Evolutionary conservation across 345 rosid genomes (phyloP).

Genomic region (Citrus hindsii): DNA sequence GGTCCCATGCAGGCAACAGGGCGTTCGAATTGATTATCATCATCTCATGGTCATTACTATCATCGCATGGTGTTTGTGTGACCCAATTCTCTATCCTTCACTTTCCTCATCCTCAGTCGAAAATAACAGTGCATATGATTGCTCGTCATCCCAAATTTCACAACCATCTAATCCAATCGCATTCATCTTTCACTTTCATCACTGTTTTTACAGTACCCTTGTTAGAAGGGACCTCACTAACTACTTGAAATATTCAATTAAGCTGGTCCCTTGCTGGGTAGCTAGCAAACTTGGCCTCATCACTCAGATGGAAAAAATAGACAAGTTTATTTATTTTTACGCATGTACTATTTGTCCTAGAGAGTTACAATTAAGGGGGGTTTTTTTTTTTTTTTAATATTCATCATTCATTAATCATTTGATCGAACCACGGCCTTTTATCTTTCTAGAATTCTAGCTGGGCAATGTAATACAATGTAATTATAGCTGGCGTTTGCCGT

Average conservation of each 20-base stretch:
- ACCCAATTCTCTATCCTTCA: neutral
- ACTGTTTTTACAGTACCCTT: neutral
- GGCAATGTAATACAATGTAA: too few species aligned
- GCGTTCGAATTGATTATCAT: neutral
- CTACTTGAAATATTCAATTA: neutral
- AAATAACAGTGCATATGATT: neutral
- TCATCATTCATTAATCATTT: neutral
- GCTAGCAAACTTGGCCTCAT: neutral
- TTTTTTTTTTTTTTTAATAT: too few species aligned
- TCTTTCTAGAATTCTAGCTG: neutral
- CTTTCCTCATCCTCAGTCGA: neutral
- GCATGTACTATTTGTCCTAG: neutral
- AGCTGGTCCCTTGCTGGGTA: neutral
- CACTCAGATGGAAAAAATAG: neutral
- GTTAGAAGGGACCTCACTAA: neutral
- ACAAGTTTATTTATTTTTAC: neutral
- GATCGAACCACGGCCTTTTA: neutral
- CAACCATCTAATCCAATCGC: neutral
- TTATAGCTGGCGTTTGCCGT: neutral
- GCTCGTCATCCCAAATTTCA: neutral
- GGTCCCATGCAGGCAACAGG: conserved; percentile 3
- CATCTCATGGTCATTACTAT: neutral
- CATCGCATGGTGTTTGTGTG: conserved; percentile 8
- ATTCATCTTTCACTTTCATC: conserved; percentile 1
- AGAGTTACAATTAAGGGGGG: neutral